These are phyloP conservation scores for Diospyros lotus DNA, from an alignment of 148 eudicot species.

Conservation along the genomic window DNA sequence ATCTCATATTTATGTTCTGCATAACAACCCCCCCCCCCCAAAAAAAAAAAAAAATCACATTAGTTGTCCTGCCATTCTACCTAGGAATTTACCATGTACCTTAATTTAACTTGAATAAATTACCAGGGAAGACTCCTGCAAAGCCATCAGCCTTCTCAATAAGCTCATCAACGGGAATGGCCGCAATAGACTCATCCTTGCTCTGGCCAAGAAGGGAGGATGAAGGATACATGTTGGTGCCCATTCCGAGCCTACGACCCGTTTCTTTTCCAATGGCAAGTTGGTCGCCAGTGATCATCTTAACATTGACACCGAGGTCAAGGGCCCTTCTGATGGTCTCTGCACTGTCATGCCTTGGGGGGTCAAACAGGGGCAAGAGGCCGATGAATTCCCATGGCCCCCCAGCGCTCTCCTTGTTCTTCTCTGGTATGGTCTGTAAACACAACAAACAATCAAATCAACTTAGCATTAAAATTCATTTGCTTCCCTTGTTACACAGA, in stretches of 20 bases:
- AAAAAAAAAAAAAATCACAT: too few species aligned
- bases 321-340: conserved; percentile 89
- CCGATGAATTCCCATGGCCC: conserved; percentile 89
- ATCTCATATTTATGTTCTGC: too few species aligned
- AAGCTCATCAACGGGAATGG: conserved; percentile 72
- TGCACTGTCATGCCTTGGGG: conserved; percentile 96
- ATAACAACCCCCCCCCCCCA: too few species aligned
- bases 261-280: conserved; percentile 96
- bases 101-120: neutral
- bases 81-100: neutral
- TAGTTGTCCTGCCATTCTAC: neutral
- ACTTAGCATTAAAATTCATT: neutral
- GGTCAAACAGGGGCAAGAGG: conserved; percentile 85
- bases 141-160: conserved; percentile 95
- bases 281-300: conserved; percentile 99
- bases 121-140: conserved; percentile 97
- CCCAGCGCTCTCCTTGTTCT: conserved; percentile 71
- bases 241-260: conserved; percentile 96
- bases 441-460: neutral
- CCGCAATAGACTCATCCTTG: conserved; percentile 56
- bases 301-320: conserved; percentile 91
- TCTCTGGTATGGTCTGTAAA: conserved; percentile 62
- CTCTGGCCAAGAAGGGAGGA: conserved; percentile 73
- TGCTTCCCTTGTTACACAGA: neutral
- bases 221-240: conserved; percentile 94